A percentile compares a stretch with the other conserved stretches of the same genome.
These are phyloP conservation scores for Luzula sylvatica DNA, from an alignment of 176 grass and related monocot species.

Conservation along the genomic window DNA sequence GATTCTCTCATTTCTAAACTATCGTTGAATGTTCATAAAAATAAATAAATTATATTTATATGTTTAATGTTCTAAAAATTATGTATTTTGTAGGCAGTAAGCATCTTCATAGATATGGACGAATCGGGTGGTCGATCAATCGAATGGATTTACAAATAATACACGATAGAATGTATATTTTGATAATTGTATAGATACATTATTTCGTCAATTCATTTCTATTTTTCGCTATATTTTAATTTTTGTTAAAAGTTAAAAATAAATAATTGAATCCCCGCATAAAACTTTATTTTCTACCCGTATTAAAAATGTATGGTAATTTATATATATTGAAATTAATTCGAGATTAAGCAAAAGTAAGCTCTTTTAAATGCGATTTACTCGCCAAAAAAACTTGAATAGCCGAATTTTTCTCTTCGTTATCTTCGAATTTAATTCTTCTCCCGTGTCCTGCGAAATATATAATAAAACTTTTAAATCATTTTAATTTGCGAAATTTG, in stretches of 20 bases:
- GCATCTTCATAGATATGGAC: constrained; percentile 99
- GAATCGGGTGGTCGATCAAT: constrained; percentile 47
- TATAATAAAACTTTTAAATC: background rate
- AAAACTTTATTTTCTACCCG: background rate
- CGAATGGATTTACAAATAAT: constrained; percentile 92
- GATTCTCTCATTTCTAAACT: background rate
- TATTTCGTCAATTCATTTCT: too few relatives aligned
- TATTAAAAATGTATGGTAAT: background rate
- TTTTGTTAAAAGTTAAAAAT: too few relatives aligned
- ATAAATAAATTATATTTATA: constrained; percentile 1
- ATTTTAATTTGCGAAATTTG: background rate
- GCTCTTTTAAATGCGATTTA: constrained; percentile 15
- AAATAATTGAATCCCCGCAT: too few relatives aligned
- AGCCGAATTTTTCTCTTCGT: constrained; percentile 27
- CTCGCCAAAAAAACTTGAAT: constrained; percentile 25
- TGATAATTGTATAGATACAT: too few relatives aligned
- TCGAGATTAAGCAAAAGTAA: background rate
- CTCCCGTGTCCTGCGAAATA: constrained; percentile 31
- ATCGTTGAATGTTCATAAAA: background rate
- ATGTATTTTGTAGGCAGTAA: constrained; percentile 50
- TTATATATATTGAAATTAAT: background rate
- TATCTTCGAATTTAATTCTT: constrained; percentile 23
- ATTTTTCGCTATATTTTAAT: too few relatives aligned
- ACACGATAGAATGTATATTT: background rate
- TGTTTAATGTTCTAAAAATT: background rate